Base-by-base conservation (phyloP, 352 stramenopile genomes). In the Nannochloropsis limnetica region DNA sequence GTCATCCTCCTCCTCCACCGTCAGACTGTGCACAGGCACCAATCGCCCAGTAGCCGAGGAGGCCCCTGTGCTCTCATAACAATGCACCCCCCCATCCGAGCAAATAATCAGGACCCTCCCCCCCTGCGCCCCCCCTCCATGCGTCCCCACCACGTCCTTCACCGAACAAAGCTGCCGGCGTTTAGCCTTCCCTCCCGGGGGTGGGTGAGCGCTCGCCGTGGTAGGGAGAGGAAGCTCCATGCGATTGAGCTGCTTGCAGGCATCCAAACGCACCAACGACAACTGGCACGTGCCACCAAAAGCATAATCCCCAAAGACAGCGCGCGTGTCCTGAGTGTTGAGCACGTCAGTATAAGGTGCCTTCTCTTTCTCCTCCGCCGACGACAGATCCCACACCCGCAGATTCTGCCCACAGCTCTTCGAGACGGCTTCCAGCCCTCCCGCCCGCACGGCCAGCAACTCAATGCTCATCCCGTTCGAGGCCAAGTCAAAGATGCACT, bases 391-490 rank as follows among this genome's bases (percentile, higher is more conserved):
- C 84, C 84, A 87, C 43, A 87, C 80, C 23, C 84, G 84, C 2
- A 87, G 32, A 68, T 84, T 84, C n/a, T 69, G 68, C 28, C 84
- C 83, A 14, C 49, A 83, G 29, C 80, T 84, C 81, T 86, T 68
- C 9, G 69, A 81, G 22, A 81, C 69, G 23, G 69, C 69, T 22
- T 81, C 69, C 22, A 44, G 28, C 22, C 37, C 69, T 44, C 81
- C 80, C 3, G 83, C 80, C 29, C 82, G 31, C 28, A 86, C 83
- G 43, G 81, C 82, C 25, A 87, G 79, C 6, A 87, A 81, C 84
- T 87, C 84, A 29, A 87, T 82, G 37, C 82, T 86, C 23, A 85
- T 85, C 25, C 84, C 84, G 54, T 87, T 87, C 11, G 83, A 86
- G 27, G 82, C 79, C 31, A 84, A 82, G 74, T 87, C 84, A 79